phyloP scores from a whole-genome alignment of 768 basidiomycete species.

The Macrolepiota albuminosa region DNA sequence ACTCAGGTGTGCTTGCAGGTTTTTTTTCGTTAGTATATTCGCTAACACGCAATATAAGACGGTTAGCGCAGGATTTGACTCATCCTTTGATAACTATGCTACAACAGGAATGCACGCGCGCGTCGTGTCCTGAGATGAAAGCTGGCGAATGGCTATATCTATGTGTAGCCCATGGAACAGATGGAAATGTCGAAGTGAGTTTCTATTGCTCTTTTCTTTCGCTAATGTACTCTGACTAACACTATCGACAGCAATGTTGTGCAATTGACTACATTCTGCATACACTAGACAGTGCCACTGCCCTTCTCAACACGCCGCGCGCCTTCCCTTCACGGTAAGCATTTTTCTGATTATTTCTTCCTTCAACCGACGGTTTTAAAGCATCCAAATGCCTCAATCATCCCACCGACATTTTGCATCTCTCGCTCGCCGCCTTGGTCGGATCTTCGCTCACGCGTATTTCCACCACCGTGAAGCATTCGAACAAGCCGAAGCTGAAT shows the following conservation, averaged over 20 bases:
- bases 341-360: neutral
- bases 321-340: slow-evolving; percentile 87
- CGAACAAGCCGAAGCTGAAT: slow-evolving; percentile 87
- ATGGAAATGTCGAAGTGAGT: slow-evolving; percentile 79
- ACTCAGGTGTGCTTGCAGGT: slow-evolving; percentile 32
- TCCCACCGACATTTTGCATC: slow-evolving; percentile 89
- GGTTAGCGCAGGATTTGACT: slow-evolving; percentile 82
- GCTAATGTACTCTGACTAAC: neutral
- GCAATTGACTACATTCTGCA: slow-evolving; percentile 96
- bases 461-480: slow-evolving; percentile 92
- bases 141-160: slow-evolving; percentile 98
- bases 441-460: slow-evolving; percentile 96
- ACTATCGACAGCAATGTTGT: slow-evolving; percentile 73
- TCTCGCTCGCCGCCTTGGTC: slow-evolving; percentile 84
- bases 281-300: slow-evolving; percentile 90
- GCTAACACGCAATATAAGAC: slow-evolving; percentile 36
- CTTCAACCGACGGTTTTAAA: slow-evolving; percentile 22
- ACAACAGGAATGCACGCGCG: slow-evolving; percentile 82
- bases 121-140: slow-evolving; percentile 95
- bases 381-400: slow-evolving; percentile 74
- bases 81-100: slow-evolving; percentile 81
- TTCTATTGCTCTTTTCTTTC: neutral
- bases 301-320: slow-evolving; percentile 83
- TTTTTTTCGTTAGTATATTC: neutral
- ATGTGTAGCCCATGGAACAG: slow-evolving; percentile 91